Conservation (phyloP, 352 stramenopile genomes). For the Globisporangium rhizosaccharum region DNA sequence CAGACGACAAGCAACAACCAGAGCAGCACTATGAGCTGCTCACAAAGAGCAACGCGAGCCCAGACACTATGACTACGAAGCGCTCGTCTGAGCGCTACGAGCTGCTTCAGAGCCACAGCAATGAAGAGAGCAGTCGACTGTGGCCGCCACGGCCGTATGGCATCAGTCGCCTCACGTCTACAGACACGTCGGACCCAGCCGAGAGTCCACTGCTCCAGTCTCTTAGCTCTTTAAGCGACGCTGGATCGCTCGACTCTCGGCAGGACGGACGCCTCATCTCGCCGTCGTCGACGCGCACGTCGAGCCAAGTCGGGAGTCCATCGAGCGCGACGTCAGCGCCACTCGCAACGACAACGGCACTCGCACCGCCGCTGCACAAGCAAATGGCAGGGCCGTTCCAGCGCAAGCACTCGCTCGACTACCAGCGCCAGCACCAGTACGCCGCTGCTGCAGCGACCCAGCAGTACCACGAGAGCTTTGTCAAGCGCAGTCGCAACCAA, state of each 20-base stretch:
- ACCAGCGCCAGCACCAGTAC: slow-evolving; percentile 14
- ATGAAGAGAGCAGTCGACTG: slow-evolving; percentile 1
- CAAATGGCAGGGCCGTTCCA: slow-evolving; percentile 20
- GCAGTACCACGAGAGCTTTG: slow-evolving; percentile 20
- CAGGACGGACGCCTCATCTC: slow-evolving; percentile 51
- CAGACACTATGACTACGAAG: not conserved
- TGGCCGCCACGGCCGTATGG: slow-evolving; percentile 11
- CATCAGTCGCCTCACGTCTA: slow-evolving; percentile 11
- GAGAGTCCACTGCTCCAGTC: slow-evolving; percentile 34
- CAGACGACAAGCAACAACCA: not conserved
- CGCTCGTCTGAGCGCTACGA: not conserved
- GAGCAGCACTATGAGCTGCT: not conserved
- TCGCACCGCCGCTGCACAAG: slow-evolving; percentile 13
- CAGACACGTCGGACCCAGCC: slow-evolving; percentile 19
- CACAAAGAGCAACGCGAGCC: not conserved
- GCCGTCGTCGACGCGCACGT: slow-evolving; percentile 50
- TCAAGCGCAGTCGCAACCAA: slow-evolving; percentile 6
- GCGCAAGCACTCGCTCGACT: slow-evolving; percentile 38
- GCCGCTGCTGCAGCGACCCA: slow-evolving; percentile 14
- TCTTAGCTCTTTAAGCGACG: slow-evolving; percentile 31
- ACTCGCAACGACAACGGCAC: slow-evolving; percentile 8
- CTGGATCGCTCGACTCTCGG: slow-evolving; percentile 29
- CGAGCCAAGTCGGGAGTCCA: slow-evolving; percentile 27
- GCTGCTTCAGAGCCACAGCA: slow-evolving; percentile 7
- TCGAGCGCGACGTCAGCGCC: slow-evolving; percentile 31